A percentile compares a stretch with the other conserved stretches of the same genome.
phyloP scores from a whole-genome alignment of 129 eudicot genomes.

The Chrysanthemum seticuspe region DNA sequence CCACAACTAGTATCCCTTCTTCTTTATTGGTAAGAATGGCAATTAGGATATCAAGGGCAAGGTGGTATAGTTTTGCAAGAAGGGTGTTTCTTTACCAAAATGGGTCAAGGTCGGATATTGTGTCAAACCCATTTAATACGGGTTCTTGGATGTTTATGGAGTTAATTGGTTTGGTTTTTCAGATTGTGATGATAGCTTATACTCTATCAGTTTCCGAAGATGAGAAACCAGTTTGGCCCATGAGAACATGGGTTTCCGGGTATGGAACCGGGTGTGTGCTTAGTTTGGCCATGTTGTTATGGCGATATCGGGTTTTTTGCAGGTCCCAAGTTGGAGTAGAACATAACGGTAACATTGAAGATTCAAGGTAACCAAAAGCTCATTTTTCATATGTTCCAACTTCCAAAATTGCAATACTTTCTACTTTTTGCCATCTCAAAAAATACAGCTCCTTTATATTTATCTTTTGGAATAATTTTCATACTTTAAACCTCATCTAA shows the following conservation, averaged over 20 bases:
- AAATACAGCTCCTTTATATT: no score
- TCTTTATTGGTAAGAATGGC: constrained; percentile 75
- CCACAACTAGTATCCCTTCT: constrained; percentile 21
- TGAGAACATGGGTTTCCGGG: constrained; percentile 87
- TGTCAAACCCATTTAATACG: constrained; percentile 80
- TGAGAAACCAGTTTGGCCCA: constrained; percentile 94
- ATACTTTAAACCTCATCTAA: no score
- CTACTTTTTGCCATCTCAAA: background rate
- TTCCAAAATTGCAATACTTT: background rate
- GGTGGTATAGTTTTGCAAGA: constrained; percentile 81
- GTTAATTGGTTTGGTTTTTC: constrained; percentile 51
- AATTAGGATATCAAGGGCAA: constrained; percentile 79
- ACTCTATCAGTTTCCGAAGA: constrained; percentile 56
- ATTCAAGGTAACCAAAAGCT: constrained; percentile 51
- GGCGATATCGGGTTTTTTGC: constrained; percentile 57
- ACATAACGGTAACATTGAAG: constrained; percentile 41
- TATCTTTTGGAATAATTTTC: no score
- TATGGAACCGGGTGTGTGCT: constrained; percentile 75
- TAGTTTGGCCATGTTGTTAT: constrained; percentile 46
- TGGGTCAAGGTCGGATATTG: constrained; percentile 60
- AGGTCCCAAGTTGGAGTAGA: constrained; percentile 41
- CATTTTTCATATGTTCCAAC: background rate
- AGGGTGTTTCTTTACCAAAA: constrained; percentile 92
- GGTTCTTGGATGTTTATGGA: constrained; percentile 74
- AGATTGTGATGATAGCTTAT: constrained; percentile 44